Conservation (phyloP, 306 rosid genomes). For the Pueraria montana region DNA sequence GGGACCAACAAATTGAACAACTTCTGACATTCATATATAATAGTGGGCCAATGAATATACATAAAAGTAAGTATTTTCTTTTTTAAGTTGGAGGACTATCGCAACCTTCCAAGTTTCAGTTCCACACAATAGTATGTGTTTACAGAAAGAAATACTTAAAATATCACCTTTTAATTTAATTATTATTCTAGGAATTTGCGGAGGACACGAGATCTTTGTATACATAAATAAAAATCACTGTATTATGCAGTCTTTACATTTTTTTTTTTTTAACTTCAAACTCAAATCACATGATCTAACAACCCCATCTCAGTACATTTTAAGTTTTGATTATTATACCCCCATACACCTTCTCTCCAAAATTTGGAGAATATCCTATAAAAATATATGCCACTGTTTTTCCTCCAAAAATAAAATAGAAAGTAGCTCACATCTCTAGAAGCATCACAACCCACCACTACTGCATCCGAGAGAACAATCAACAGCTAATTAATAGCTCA, state of each 20-base stretch:
- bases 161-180: slow-evolving; percentile 33
- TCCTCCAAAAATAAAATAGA: slow-evolving; percentile 15
- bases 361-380: slow-evolving; percentile 24
- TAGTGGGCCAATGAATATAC: slow-evolving; percentile 46
- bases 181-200: slow-evolving; percentile 46
- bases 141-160: slow-evolving; percentile 24
- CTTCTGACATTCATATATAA: slow-evolving; percentile 46
- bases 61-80: slow-evolving; percentile 36
- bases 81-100: slow-evolving; percentile 34
- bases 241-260: background rate
- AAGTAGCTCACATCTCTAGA: slow-evolving; percentile 52
- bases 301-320: slow-evolving; percentile 23
- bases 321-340: background rate
- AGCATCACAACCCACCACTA: slow-evolving; percentile 52
- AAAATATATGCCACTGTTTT: slow-evolving; percentile 11
- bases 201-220: slow-evolving; percentile 45
- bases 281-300: slow-evolving; percentile 29
- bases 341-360: background rate
- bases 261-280: background rate
- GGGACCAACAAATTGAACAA: slow-evolving; percentile 60
- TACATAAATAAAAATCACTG: slow-evolving; percentile 27
- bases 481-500: slow-evolving; percentile 54
- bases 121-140: slow-evolving; percentile 38
- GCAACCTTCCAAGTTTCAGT: slow-evolving; percentile 50
- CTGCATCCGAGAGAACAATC: slow-evolving; percentile 52